A percentile compares a stretch with the other conserved stretches of the same genome.
Evolutionary conservation across 1,284 basidiomycete genomes (phyloP).

Genomic region (Moesziomyces aphidis): DNA sequence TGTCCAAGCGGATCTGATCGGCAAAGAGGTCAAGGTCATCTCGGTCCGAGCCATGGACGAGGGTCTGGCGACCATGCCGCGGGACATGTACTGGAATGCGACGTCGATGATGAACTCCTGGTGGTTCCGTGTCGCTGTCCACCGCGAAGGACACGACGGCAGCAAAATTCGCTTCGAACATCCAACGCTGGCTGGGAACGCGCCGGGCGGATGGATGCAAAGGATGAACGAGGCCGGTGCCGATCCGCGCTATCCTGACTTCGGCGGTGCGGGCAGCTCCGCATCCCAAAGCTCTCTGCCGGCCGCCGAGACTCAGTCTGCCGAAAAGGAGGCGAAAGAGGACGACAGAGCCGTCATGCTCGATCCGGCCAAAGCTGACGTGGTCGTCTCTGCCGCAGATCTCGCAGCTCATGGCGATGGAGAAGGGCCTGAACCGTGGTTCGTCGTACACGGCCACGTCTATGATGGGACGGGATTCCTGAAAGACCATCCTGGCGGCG

Average conservation of each 20-base stretch:
- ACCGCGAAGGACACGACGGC: constrained; percentile 65
- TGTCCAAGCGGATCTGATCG: constrained; percentile 67
- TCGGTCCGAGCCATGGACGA: constrained; percentile 76
- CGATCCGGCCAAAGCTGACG: constrained; percentile 62
- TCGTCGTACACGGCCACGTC: constrained; percentile 73
- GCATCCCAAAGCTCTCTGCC: not conserved
- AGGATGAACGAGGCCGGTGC: constrained; percentile 72
- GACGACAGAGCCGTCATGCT: constrained; percentile 58
- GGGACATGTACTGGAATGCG: constrained; percentile 72
- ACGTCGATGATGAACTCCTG: constrained; percentile 75
- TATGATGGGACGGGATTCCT: constrained; percentile 74
- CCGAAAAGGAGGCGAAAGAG: constrained; percentile 2
- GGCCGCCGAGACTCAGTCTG: not conserved
- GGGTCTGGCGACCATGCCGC: constrained; percentile 71
- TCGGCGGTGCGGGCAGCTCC: constrained; percentile 22
- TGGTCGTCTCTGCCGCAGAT: constrained; percentile 72
- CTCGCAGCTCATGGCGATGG: constrained; percentile 70
- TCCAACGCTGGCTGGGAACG: constrained; percentile 73
- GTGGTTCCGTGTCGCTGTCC: constrained; percentile 76
- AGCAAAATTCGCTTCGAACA: constrained; percentile 74
- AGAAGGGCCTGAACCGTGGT: constrained; percentile 73
- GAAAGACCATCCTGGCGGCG: constrained; percentile 76
- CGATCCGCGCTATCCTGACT: constrained; percentile 71
- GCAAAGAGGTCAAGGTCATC: constrained; percentile 70
- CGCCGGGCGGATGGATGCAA: constrained; percentile 77